A percentile compares a stretch with the other conserved stretches of the same genome.
Conservation (phyloP, 1,284 basidiomycete species). For the Malassezia sp. region DNA sequence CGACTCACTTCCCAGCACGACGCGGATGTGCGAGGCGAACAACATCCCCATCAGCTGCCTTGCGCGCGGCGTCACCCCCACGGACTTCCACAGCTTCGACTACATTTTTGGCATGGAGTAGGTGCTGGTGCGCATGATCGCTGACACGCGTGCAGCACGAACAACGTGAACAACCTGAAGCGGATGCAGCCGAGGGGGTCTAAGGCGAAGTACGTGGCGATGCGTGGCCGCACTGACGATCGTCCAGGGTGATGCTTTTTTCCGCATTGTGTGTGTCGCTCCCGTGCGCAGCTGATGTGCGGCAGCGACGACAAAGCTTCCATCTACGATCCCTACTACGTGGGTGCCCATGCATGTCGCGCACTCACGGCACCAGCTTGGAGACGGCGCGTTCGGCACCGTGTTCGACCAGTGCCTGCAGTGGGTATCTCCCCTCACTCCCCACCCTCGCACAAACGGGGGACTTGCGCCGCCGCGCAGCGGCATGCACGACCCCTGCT, state of each 20-base stretch:
- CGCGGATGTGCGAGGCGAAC: slow-evolving; percentile 44
- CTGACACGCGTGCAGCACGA: slow-evolving; percentile 9
- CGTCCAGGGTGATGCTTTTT: slow-evolving; percentile 6
- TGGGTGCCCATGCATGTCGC: not conserved
- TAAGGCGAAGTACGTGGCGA: slow-evolving; percentile 21
- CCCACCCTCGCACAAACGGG: too few species aligned
- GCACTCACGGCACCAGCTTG: slow-evolving; percentile 6
- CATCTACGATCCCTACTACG: slow-evolving; percentile 17
- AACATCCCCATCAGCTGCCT: slow-evolving; percentile 46
- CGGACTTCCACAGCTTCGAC: slow-evolving; percentile 48
- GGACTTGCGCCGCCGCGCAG: too few species aligned
- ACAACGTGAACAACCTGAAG: slow-evolving; percentile 48
- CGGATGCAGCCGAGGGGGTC: slow-evolving; percentile 35
- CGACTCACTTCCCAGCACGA: too few species aligned
- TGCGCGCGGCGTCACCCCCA: slow-evolving; percentile 44
- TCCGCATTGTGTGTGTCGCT: slow-evolving; percentile 10
- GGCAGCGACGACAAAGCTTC: slow-evolving; percentile 16
- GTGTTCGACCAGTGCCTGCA: slow-evolving; percentile 48
- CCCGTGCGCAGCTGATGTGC: too few species aligned
- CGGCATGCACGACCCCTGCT: too few species aligned
- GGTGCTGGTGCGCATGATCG: not conserved
- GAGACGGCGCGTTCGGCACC: slow-evolving; percentile 12
- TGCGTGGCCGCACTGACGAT: not conserved
- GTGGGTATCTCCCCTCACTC: slow-evolving; percentile 40
- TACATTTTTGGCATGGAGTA: slow-evolving; percentile 51